Evolutionary conservation across 1,139 yeast genomes (phyloP), one percentile per base, ranked within the genome.

Genomic region (Suhomyces anneliseae): DNA sequence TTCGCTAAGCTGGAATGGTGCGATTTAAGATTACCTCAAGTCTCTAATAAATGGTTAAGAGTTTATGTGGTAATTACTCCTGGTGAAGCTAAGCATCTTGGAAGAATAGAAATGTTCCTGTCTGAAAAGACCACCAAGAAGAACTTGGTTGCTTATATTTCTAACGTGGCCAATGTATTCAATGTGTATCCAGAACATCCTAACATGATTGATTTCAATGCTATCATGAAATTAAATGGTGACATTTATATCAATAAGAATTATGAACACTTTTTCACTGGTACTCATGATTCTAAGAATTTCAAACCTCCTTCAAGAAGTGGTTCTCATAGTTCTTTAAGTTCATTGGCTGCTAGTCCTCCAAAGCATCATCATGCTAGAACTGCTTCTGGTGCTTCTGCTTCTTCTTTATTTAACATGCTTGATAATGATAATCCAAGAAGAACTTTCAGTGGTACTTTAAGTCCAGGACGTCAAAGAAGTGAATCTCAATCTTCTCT

Each of bases 181-280:
- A 78, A 81, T 40, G 72, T 80, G n/a, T 81, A 76, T 57, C 85
- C 85, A 0, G 84, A 80, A 54, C 75, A 70, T 50, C 69, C 79
- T 40, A 70, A 64, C 38, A 77, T 79, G 73, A 78, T 81, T 53
- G 83, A 79, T 51, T 65, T 69, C 51, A 81, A 79, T 54, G 72
- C 83, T 11, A 67, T 81, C 43, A 71, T 81, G 71, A 78, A 80
- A 59, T 54, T 79, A 35, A 66, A 71, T 43, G 85, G 83, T 26
- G 78, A 76, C 38, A 69, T 79, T 34, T 72, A 66, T 56, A 71
- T 80, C 42, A 79, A 76, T 59, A 71, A 69, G 52, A 57, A 62
- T 43, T 69, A 60, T 54, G 76, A 74, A 52, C 60, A 68, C 42
- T 53, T 61, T 43, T 62, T 62, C 42, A 43, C 53, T 36, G 39